These are phyloP conservation scores for Aureobasidium sp. DNA, from an alignment of 2,329 filamentous ascomycete genomes.

Conservation along the genomic window DNA sequence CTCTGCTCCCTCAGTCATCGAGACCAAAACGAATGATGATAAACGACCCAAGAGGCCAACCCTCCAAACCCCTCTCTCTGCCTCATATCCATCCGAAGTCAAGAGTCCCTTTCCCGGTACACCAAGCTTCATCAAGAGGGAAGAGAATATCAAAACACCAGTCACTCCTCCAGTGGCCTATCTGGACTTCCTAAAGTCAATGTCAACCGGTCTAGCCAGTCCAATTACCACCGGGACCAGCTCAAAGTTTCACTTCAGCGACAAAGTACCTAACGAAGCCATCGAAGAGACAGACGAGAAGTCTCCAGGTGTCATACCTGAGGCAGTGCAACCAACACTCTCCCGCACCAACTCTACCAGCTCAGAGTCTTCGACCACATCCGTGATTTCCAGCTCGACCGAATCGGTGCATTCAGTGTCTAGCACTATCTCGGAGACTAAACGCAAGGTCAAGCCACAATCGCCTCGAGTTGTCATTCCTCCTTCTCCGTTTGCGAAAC, in stretches of 20 bases:
- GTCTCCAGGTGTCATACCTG: constrained; percentile 29
- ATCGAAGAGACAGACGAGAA: constrained; percentile 36
- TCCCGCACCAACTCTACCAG: constrained; percentile 40
- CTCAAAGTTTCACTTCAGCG: constrained; percentile 53
- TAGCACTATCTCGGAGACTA: constrained; percentile 16
- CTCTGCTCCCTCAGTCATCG: constrained; percentile 37
- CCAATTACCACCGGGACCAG: constrained; percentile 68
- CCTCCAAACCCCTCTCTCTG: constrained; percentile 65
- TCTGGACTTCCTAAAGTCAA: constrained; percentile 89
- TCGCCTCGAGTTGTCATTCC: constrained; percentile 49
- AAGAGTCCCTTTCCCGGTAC: constrained; percentile 72
- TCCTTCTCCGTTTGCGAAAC: constrained; percentile 51
- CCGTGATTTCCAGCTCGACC: constrained; percentile 13
- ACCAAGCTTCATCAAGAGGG: constrained; percentile 71
- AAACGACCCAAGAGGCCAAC: constrained; percentile 43
- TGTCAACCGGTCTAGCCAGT: constrained; percentile 75
- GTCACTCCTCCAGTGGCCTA: constrained; percentile 94
- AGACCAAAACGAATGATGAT: constrained; percentile 36
- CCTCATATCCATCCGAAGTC: constrained; percentile 60
- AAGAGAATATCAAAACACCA: constrained; percentile 78
- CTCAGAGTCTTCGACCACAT: constrained; percentile 26
- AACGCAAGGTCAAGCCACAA: constrained; percentile 28
- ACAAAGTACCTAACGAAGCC: constrained; percentile 37
- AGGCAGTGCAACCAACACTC: constrained; percentile 36
- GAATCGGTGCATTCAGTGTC: constrained; percentile 17